Conservation (phyloP, 2,329 filamentous ascomycete species). For the Chalaropsis thielavioides region DNA sequence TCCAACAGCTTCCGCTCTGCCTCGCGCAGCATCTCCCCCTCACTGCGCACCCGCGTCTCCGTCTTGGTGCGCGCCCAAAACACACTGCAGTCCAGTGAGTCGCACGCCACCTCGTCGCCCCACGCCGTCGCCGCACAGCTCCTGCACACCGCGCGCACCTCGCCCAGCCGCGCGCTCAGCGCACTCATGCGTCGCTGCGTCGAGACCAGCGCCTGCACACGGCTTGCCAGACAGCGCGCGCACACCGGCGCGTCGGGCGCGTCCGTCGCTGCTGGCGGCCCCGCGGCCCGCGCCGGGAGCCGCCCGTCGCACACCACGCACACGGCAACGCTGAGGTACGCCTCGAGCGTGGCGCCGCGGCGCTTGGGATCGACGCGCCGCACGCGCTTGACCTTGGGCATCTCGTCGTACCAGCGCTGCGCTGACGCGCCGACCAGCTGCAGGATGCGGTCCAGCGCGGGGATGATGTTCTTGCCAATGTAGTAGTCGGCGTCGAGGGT, state of each 20-base stretch:
- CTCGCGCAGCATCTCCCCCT: conserved; percentile 25
- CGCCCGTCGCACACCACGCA: conserved; percentile 57
- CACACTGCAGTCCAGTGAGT: conserved; percentile 83
- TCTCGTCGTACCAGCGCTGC: conserved; percentile 83
- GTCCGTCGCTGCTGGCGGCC: not conserved
- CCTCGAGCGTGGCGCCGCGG: conserved; percentile 54
- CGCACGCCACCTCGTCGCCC: conserved; percentile 67
- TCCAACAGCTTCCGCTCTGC: conserved; percentile 24
- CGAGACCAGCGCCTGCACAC: conserved; percentile 44
- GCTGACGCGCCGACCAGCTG: conserved; percentile 91
- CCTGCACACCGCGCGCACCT: conserved; percentile 59
- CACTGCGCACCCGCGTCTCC: conserved; percentile 31
- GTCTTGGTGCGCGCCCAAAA: conserved; percentile 69
- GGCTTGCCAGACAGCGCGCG: conserved; percentile 37
- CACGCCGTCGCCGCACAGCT: conserved; percentile 62
- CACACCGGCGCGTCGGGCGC: not conserved
- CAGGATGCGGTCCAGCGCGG: conserved; percentile 89
- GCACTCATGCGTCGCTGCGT: conserved; percentile 47
- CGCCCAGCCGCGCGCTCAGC: conserved; percentile 40
- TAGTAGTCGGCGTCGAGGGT: conserved; percentile 93
- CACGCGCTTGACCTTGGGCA: conserved; percentile 78
- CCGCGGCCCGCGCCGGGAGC: not conserved
- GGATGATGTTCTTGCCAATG: conserved; percentile 88
- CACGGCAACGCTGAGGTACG: conserved; percentile 70
- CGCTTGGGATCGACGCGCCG: conserved; percentile 23